phyloP scores from a whole-genome alignment of 768 basidiomycete genomes.

The Lactifluus volemus region DNA sequence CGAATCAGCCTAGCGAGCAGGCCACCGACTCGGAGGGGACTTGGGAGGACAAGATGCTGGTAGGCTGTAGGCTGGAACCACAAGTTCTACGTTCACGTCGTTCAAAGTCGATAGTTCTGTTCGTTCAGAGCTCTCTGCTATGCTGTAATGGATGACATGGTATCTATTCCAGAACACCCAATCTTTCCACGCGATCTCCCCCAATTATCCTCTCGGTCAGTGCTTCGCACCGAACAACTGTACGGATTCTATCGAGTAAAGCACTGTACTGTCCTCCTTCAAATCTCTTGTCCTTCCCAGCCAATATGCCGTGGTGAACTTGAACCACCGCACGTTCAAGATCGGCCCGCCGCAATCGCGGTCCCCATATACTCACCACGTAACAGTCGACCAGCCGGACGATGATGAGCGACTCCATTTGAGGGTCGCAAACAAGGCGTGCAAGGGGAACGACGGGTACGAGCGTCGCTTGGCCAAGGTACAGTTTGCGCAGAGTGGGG shows the following conservation, averaged over 20 bases:
- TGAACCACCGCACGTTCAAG: conserved; percentile 32
- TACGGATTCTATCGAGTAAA: conserved; percentile 30
- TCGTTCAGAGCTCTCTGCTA: neutral
- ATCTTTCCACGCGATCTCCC: conserved; percentile 37
- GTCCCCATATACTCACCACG: conserved; percentile 50
- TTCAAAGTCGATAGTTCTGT: neutral
- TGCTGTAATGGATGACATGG: neutral
- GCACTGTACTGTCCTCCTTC: conserved; percentile 8
- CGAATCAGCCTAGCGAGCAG: neutral
- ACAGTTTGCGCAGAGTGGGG: conserved; percentile 34
- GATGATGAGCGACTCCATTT: conserved; percentile 23
- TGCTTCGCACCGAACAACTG: conserved; percentile 41
- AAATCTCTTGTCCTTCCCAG: neutral
- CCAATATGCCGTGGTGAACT: neutral
- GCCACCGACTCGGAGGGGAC: neutral
- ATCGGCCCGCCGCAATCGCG: conserved; percentile 40
- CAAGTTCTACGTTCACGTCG: neutral
- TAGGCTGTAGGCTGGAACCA: neutral
- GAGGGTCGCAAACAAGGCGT: conserved; percentile 26
- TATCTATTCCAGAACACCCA: conserved; percentile 10
- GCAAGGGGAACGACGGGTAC: conserved; percentile 35
- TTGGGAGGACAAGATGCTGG: neutral
- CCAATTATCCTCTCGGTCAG: conserved; percentile 46
- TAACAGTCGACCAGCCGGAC: conserved; percentile 47
- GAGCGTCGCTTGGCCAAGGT: conserved; percentile 43